Evolutionary conservation across 2,329 filamentous ascomycete genomes (phyloP).

Genomic region (Hirsutella thompsonii): DNA sequence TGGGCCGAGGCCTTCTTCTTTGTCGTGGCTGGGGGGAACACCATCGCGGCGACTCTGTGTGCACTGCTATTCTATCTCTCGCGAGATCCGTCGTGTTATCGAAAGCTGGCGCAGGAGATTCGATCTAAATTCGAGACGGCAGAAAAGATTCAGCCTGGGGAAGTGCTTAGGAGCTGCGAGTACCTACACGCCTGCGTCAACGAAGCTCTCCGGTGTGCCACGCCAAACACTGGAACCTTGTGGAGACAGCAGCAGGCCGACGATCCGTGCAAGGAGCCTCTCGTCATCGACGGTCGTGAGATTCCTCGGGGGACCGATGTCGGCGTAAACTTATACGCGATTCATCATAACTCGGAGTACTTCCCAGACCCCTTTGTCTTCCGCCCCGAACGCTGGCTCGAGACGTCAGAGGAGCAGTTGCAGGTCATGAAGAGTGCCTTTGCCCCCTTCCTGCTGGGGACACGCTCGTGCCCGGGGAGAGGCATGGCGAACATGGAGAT

Average conservation of each 20-base stretch:
- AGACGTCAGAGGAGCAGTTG: not conserved
- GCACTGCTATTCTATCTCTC: not conserved
- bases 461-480: not conserved
- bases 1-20: slow-evolving; percentile 1
- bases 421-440: not conserved
- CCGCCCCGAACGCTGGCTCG: slow-evolving; percentile 6
- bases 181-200: slow-evolving; percentile 2
- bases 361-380: slow-evolving; percentile 9
- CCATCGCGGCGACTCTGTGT: not conserved
- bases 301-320: slow-evolving; percentile 1
- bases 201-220: not conserved
- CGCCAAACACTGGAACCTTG: not conserved
- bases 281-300: slow-evolving; percentile 1
- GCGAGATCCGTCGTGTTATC: too few relatives aligned
- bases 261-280: not conserved
- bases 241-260: slow-evolving; percentile 1
- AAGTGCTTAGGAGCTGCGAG: not conserved
- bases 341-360: slow-evolving; percentile 3
- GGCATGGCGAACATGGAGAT: not conserved
- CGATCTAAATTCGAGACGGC: too few relatives aligned
- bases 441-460: not conserved
- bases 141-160: too few relatives aligned
- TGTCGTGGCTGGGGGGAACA: not conserved
- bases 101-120: too few relatives aligned
- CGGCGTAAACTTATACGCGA: slow-evolving; percentile 1